These are phyloP conservation scores for Acanthamoeba triangularis DNA, from an alignment of 208 protist genomes.

Conservation along the genomic window DNA sequence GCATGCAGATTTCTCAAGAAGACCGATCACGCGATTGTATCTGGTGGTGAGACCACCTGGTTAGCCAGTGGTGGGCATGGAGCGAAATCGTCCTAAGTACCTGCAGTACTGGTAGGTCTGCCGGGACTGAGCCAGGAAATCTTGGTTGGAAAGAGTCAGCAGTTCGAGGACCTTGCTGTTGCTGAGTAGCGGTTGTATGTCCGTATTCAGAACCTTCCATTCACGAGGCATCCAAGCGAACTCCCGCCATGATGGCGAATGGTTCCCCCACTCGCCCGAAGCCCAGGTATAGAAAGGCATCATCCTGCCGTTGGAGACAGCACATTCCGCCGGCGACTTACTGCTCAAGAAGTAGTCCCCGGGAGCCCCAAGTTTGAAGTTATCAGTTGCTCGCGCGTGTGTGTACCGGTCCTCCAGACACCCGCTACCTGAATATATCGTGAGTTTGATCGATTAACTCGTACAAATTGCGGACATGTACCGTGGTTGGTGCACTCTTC, in stretches of 20 bases:
- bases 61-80: no score
- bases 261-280: neutral
- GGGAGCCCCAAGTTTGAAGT: neutral
- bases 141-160: neutral
- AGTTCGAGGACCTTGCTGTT: neutral
- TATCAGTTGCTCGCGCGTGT: neutral
- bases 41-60: neutral
- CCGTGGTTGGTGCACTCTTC: neutral
- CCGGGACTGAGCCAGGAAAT: neutral
- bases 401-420: neutral
- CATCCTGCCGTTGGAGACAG: neutral
- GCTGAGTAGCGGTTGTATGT: neutral
- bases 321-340: neutral
- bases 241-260: neutral
- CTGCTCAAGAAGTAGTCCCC: neutral
- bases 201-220: neutral
- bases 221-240: neutral
- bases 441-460: neutral
- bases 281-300: neutral
- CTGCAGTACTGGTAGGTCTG: slow-evolving; percentile 23
- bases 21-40: neutral
- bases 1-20: neutral
- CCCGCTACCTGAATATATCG: neutral
- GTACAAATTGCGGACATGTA: neutral
- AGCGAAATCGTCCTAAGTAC: neutral